Evolutionary conservation across 106 monocot species (phyloP), one percentile per base, ranked within the genome.

Genomic region (Narthecium ossifragum): DNA sequence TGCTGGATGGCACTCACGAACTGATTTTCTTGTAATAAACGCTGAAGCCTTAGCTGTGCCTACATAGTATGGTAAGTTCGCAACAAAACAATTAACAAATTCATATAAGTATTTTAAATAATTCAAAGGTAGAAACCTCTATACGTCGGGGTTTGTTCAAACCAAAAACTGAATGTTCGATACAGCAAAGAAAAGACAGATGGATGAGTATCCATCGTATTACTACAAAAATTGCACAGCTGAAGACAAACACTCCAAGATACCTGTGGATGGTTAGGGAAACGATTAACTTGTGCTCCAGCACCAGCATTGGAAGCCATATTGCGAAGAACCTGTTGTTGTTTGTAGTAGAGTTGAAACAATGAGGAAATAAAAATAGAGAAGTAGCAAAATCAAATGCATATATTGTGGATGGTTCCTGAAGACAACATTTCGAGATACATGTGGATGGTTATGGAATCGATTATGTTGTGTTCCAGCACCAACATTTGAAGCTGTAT

Each of bases 1-100:
- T 92, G 84, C 72, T 92, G 92, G 67, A 92, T 92, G 54, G 88
- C 60, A 55, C 83, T 80, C 83, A 92, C 65, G 22, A 92, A 62
- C 9, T 81, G 92, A 61, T 92, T 92, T 54, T 92, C 87, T 55
- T 78, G 87, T 21, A 80, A 86, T 17, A 92, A 73, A 46, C 88
- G 87, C 75, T 88, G 87, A 62, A 92, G 87, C 74, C 87, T 84
- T 26, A 87, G 92, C 92, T 92, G 51, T 46, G 25, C 32, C 1
- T 27, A 39, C 15, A 75, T 1, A 54, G 21, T 21, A 47, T 0
- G 6, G 6, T 46, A 34, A 50, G 34, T 36, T 33, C 12, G 5
- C 23, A 15, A 46, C 4, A 9, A 37, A 31, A 31, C 15, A 51
- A 69, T n/a, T n/a, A n/a, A n/a, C n/a, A n/a, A n/a, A 3, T 15